Evolutionary conservation across 305 asterid species (phyloP), one percentile per base, ranked within the genome.

Genomic region (Coffea humblotiana): DNA sequence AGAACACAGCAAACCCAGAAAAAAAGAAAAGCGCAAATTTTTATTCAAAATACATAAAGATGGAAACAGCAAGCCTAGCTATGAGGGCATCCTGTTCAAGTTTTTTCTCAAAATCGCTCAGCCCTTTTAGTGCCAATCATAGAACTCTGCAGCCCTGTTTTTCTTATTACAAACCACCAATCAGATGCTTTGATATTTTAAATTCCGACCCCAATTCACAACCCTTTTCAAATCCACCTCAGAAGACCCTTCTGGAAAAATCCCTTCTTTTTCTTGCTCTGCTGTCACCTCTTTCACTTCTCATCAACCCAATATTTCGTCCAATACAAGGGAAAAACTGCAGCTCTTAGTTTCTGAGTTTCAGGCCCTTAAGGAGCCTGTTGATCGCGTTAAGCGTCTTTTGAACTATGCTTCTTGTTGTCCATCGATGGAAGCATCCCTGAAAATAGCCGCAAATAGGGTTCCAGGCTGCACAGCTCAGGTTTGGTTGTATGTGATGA

Each of bases 401-500:
- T 15, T 93, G 72, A 89, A 85, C 81, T 90, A 90, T 76, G 90
- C 97, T 3, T 80, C 88, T 4, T 78, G 77, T 37, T 88, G 91
- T 54, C 86, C 92, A 40, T 70, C 85, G 2, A 85, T 92, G 84
- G 88, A 65, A 0, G 91, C 83, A 51, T 88, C 97, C 1, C 52
- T 87, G 45, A 90, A 84, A 84, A 87, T 58, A 61, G 71, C 88
- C 0, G 90, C 86, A 29, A 91, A 87, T 71, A 93, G 98, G 5
- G 98, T 93, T 8, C 96, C 93, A 0, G 99, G 99, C 3, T 95
- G 98, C 80, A 91, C 97, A 1, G 91, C 99, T 32, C 95, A 89
- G 91, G 95, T 95, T 29, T 95, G 99, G 99, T 74, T 93, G 63
- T 80, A 82, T 75, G 93, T 87, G 52, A 80, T 75, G 65, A 63